Percentiles rank a stretch among this genome's conserved stretches.
Evolutionary conservation across 2,329 filamentous ascomycete genomes (phyloP).

Genomic region (Cryphonectria parasitica): DNA sequence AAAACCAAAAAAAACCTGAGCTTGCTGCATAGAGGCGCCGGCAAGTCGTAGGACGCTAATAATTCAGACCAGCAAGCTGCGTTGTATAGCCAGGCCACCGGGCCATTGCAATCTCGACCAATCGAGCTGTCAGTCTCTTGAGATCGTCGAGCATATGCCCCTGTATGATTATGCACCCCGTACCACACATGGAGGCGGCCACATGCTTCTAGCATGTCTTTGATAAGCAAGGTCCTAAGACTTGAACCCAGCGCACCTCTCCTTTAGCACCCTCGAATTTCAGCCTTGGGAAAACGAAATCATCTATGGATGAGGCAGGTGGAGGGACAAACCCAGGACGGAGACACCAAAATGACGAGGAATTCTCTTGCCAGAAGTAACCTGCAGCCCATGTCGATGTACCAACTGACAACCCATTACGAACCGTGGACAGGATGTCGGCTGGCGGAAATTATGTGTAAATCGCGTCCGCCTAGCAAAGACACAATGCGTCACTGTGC

Average conservation of each 20-base stretch:
- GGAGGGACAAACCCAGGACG: neutral
- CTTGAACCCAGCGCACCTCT: neutral
- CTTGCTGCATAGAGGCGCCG: neutral
- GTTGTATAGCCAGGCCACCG: neutral
- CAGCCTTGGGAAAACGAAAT: neutral
- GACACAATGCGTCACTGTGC: too few relatives aligned
- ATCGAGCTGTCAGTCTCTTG: neutral
- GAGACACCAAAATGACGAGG: too few relatives aligned
- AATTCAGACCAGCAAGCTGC: neutral
- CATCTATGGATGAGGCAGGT: neutral
- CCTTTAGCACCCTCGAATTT: neutral
- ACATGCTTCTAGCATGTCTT: neutral
- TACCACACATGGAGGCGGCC: neutral
- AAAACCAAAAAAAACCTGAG: too few relatives aligned
- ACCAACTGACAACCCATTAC: too few relatives aligned
- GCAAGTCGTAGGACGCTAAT: neutral
- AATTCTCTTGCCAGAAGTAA: too few relatives aligned
- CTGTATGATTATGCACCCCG: neutral
- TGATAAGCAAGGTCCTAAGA: neutral
- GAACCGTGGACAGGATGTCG: too few relatives aligned
- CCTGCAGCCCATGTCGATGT: too few relatives aligned
- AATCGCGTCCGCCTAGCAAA: too few relatives aligned
- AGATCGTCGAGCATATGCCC: neutral
- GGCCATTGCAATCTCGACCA: neutral
- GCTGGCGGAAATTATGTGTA: too few relatives aligned